phyloP scores from a whole-genome alignment of 192 early-diverging fungal species.

The Backusella liffmaniae region DNA sequence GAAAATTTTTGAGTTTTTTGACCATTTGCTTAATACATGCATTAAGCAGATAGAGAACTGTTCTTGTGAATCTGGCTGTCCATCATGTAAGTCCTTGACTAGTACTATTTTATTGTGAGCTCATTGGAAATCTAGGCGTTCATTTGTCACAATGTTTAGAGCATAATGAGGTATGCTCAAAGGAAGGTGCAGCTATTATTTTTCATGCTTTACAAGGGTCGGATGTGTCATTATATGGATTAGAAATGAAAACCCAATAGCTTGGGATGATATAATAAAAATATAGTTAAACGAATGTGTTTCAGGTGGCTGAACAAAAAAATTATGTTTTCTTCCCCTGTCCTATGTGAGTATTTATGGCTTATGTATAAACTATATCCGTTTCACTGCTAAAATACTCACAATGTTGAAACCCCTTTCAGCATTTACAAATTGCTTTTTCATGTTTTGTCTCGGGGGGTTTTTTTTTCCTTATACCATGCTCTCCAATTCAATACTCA shows the following conservation, averaged over 20 bases:
- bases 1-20: conserved; percentile 43
- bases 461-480: neutral
- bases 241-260: neutral
- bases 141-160: conserved; percentile 42
- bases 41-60: conserved; percentile 40
- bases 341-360: too few species aligned
- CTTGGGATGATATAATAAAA: neutral
- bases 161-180: conserved; percentile 42
- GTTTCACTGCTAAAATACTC: neutral
- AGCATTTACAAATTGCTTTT: neutral
- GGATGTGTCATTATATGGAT: neutral
- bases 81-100: conserved; percentile 35
- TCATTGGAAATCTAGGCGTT: conserved; percentile 25
- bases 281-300: neutral
- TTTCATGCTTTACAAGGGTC: conserved; percentile 16
- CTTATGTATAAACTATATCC: too few species aligned
- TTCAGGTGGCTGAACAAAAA: neutral
- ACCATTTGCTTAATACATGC: conserved; percentile 34
- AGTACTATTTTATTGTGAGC: neutral
- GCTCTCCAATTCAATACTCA: neutral
- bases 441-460: neutral
- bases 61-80: conserved; percentile 49
- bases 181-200: conserved; percentile 47
- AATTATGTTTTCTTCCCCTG: neutral
- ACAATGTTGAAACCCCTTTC: neutral